phyloP scores from a whole-genome alignment of 2,329 filamentous ascomycete species.

The Beauveria scarabaeidicola region DNA sequence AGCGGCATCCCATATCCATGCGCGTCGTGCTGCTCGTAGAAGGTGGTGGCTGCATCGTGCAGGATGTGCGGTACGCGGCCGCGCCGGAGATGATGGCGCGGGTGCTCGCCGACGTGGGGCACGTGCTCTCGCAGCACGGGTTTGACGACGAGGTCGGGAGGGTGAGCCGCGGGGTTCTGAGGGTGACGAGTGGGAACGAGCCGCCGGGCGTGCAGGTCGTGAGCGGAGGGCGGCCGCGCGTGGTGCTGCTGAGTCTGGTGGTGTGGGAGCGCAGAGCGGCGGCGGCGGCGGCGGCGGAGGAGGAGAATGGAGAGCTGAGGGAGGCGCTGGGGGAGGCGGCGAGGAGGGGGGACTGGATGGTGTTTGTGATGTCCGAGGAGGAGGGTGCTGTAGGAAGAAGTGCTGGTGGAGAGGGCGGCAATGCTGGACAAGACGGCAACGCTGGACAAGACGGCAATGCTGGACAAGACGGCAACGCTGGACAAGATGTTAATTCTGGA shows the following conservation, averaged over 20 bases:
- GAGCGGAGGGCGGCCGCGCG: background rate
- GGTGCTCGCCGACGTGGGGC: background rate
- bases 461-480: no score
- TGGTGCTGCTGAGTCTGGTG: constrained; percentile 16
- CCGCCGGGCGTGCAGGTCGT: constrained; percentile 3
- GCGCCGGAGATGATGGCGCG: background rate
- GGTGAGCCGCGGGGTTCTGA: background rate
- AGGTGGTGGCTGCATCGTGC: background rate
- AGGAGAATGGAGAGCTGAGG: constrained; percentile 17
- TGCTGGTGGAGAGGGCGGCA: no score
- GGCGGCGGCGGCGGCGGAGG: constrained; percentile 16
- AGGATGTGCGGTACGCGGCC: constrained; percentile 2
- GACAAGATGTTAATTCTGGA: no score
- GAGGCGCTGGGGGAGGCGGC: constrained; percentile 1
- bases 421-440: no score
- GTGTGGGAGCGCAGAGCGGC: constrained; percentile 22
- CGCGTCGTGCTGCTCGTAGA: background rate
- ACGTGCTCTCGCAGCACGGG: constrained; percentile 2
- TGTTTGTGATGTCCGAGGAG: background rate
- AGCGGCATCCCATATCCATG: background rate
- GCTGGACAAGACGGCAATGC: no score
- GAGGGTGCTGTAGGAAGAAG: background rate
- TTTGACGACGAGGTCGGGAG: background rate
- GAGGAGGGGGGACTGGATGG: constrained; percentile 7
- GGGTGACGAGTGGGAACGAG: background rate